Evolutionary conservation across 768 basidiomycete genomes (phyloP), one percentile per base, ranked within the genome.

Genomic region (Rhodotorula diobovata): DNA sequence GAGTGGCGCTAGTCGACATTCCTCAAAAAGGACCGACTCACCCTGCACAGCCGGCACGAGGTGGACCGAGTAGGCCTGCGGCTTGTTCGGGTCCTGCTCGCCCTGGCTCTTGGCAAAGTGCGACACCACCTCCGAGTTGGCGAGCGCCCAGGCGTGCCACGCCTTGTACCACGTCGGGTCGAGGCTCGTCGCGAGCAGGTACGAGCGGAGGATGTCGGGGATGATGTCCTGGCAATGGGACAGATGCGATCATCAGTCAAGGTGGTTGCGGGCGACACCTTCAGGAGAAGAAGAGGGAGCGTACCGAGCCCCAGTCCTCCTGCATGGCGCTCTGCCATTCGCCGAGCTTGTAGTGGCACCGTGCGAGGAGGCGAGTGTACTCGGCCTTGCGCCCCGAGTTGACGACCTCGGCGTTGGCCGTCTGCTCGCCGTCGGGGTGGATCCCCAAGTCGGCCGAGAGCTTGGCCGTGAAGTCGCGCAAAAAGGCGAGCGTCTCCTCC

Each of bases 101-200:
- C 83, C 81, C 68, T 85, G 85, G 57, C 82, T 87, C 54, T 82
- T 85, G 79, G 95, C 93, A 77, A 95, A 82, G 76, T 89, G 86
- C 37, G 85, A 84, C 71, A 98, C 87, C 72, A 97, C 91, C 66
- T 97, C 93, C 74, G 96, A 94, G 80, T 98, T 97, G 7, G 93
- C 89, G 63, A 98, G 83, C 4, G 96, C 95, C 93, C 93, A 99
- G 1, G 92, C 93, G 78, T 99, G 96, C 94, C 94, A 98, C 28
- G 95, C 96, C 79, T 99, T 97, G 81, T 97, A 97, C 96, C 96
- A 99, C n/a, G 85, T 84, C 9, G 89, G 87, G 79, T 98, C 95
- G 74, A 91, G 91, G 76, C 89, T 88, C 4, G 96, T 98, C 0
- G 96, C 91, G 41, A 89, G 84, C 61, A 85, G 84, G 81, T 96